These are phyloP conservation scores for Corchorus olitorius DNA, from an alignment of 345 rosid species.

Conservation along the genomic window DNA sequence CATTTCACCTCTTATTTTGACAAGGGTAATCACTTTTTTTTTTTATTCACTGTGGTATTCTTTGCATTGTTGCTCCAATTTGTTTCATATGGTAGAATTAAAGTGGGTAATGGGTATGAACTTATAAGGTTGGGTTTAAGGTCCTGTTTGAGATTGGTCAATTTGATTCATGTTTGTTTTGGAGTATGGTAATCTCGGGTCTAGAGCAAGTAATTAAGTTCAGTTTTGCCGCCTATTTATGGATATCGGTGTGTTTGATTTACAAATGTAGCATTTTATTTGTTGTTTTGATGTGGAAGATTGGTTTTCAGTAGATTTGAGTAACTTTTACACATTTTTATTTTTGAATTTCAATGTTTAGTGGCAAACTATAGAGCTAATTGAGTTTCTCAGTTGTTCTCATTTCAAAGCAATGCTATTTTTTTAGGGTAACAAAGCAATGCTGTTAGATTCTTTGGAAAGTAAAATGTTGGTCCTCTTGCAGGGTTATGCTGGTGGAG, in stretches of 20 bases:
- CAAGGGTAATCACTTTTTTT: constrained; percentile 47
- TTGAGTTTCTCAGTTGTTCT: not conserved
- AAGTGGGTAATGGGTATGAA: not conserved
- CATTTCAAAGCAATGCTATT: not conserved
- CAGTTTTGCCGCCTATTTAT: not conserved
- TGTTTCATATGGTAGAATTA: not conserved
- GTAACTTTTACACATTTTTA: not conserved
- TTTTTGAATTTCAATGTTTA: constrained; percentile 4
- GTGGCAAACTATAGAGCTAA: not conserved
- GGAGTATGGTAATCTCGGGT: too few species aligned
- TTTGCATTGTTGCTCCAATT: constrained; percentile 7
- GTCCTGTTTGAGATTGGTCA: not conserved
- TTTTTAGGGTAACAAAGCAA: not conserved
- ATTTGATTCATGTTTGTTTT: not conserved
- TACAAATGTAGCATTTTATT: not conserved
- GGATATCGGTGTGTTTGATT: not conserved
- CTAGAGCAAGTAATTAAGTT: not conserved
- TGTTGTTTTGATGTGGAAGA: not conserved
- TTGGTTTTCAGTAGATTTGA: not conserved
- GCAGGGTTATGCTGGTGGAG: constrained; percentile 92
- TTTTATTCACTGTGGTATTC: not conserved
- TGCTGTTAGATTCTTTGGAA: not conserved
- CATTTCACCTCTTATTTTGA: constrained; percentile 73
- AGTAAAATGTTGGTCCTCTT: not conserved
- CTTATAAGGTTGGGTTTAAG: not conserved